These are phyloP conservation scores for Mycosphaerella arachidis DNA, from an alignment of 2,329 filamentous ascomycete species.

Conservation along the genomic window DNA sequence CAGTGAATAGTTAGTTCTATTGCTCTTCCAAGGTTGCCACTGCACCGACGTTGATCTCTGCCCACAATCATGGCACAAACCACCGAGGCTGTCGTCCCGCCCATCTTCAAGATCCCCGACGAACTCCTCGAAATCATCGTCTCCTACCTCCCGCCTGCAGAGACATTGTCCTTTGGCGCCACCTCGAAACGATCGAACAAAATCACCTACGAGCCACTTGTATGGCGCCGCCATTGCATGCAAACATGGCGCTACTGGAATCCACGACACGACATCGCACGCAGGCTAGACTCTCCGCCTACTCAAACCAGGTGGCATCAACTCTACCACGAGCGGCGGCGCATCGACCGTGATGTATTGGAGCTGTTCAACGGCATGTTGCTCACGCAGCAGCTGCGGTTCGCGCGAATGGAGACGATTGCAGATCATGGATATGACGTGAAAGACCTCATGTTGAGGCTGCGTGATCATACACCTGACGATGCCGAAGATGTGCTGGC, in stretches of 20 bases:
- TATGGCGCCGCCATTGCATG: constrained; percentile 76
- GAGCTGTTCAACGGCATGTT: constrained; percentile 62
- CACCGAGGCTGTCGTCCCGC: background rate
- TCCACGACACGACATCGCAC: constrained; percentile 54
- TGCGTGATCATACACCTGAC: constrained; percentile 58
- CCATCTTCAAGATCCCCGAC: constrained; percentile 57
- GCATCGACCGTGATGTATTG: constrained; percentile 33
- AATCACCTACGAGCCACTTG: constrained; percentile 64
- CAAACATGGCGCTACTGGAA: constrained; percentile 72
- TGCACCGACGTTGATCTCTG: background rate
- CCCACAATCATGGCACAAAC: background rate
- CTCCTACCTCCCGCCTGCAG: constrained; percentile 52
- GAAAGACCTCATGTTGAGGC: constrained; percentile 70
- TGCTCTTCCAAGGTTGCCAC: background rate
- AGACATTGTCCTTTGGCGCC: constrained; percentile 51
- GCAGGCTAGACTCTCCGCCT: constrained; percentile 45
- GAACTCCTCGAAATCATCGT: constrained; percentile 82
- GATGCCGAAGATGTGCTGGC: constrained; percentile 70
- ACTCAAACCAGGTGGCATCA: constrained; percentile 60
- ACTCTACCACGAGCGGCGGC: constrained; percentile 36
- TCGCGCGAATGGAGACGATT: constrained; percentile 66
- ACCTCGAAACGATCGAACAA: constrained; percentile 61
- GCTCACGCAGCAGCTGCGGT: constrained; percentile 62
- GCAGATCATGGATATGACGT: constrained; percentile 75
- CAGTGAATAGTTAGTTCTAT: no score